Conservation (phyloP, 257 asterid species). For the Solanum chiquidenum region DNA sequence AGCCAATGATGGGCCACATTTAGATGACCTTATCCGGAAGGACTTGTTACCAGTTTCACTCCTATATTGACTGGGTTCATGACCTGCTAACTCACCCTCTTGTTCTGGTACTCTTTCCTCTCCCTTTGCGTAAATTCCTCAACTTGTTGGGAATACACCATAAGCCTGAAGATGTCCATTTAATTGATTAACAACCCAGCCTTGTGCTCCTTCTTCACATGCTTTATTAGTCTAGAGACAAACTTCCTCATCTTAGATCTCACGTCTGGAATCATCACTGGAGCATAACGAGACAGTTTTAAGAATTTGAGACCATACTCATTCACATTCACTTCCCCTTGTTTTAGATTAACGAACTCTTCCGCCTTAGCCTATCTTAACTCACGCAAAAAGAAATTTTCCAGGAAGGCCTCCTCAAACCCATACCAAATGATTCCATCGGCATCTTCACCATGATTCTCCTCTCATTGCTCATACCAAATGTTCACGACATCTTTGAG, state of each 20-base stretch:
- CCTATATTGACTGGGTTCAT: not conserved
- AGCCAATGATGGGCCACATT: not conserved
- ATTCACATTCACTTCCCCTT: not conserved
- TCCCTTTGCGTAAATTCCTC: not conserved
- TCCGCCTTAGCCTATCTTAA: not conserved
- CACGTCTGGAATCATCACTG: not conserved
- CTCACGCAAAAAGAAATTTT: not conserved
- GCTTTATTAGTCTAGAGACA: not conserved
- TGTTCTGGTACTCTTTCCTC: not conserved
- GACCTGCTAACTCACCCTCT: not conserved
- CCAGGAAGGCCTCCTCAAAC: not conserved
- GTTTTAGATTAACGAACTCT: not conserved
- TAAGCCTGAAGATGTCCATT: no score
- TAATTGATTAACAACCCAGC: not conserved
- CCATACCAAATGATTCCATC: not conserved
- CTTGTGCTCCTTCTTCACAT: not conserved
- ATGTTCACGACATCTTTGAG: not conserved
- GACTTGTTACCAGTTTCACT: not conserved
- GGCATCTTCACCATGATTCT: not conserved
- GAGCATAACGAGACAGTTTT: not conserved
- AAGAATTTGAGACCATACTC: not conserved
- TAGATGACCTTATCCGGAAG: not conserved
- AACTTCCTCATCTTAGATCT: not conserved
- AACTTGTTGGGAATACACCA: not conserved
- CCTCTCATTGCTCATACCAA: not conserved